Base-by-base conservation (phyloP, 495 filamentous ascomycete species). In the Aspergillus cavernicola region DNA sequence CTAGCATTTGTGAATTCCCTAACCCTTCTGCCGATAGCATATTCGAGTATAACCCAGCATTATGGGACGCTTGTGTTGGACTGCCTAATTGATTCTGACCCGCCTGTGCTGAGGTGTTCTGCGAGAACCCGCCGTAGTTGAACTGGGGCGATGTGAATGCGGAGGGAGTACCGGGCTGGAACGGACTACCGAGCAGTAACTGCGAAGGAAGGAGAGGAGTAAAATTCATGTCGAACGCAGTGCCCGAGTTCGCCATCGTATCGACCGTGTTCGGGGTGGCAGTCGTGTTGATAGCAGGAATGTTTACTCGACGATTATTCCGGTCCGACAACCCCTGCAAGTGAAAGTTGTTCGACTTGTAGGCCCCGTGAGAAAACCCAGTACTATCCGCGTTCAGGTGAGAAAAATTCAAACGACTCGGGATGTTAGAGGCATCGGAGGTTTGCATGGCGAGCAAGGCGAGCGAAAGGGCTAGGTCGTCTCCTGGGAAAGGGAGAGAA, bases 151-250 rank as follows among this genome's bases (percentile, higher is more conserved):
- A 95, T 32, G 85, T 81, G 70, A 97, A 97, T 26, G 87, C 84
- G 23, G 86, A 87, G 5, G 92, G 92, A 9, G 88, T 95, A 32
- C 92, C 93, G 7, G 93, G 90, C 70, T 97, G 92, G 67, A 97
- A 97, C 12, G 93, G 93, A 69, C 90, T 96, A 29, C 93, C 93
- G 20, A 98, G 84, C 20, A 98, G 83, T 59, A 98, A 80, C 69
- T 96, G 89, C 7, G 93, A 96, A 12, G 93, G 93, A 9, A 98
- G 80, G 54, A 98, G 79, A 41, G 95, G 92, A 37, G 93, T 96
- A 70, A 96, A 97, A 70, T 97, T 92, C 95, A 97, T 96, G 65
- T 97, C 92, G 64, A 88, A 96, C 28, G 80, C 90, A 33, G 89
- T 90, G 47, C 89, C 90, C 18, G 93, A 91, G 10, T 85, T 89